Conservation (phyloP, 148 eudicot genomes). For the Dysphania ambrosioides region DNA sequence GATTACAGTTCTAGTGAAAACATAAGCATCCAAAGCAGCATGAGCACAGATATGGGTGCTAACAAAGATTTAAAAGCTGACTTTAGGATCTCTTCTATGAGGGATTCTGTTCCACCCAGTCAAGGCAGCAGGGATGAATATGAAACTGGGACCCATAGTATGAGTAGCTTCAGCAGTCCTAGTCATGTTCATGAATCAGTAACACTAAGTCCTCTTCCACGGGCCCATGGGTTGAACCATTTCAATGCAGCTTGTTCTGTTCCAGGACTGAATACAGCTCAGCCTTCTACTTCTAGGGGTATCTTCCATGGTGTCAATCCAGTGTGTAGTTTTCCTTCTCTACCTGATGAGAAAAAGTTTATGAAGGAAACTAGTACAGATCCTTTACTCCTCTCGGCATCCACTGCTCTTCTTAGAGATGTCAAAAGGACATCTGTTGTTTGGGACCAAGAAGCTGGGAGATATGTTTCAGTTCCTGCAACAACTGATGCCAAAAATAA, state of each 20-base stretch:
- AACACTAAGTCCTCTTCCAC: constrained; percentile 78
- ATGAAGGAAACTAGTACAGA: constrained; percentile 47
- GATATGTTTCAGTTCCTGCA: constrained; percentile 78
- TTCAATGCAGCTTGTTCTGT: constrained; percentile 26
- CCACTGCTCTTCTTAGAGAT: constrained; percentile 60
- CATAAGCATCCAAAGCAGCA: constrained; percentile 74
- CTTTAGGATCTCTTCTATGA: constrained; percentile 36
- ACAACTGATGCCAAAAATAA: constrained; percentile 52
- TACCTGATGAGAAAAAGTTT: constrained; percentile 47
- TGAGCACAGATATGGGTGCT: constrained; percentile 63
- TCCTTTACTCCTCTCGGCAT: constrained; percentile 42
- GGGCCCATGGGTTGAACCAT: constrained; percentile 41
- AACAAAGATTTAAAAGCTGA: constrained; percentile 52
- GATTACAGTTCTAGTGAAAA: constrained; percentile 81
- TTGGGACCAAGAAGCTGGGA: constrained; percentile 97
- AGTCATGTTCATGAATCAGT: constrained; percentile 80
- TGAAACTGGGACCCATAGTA: constrained; percentile 81
- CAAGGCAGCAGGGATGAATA: constrained; percentile 88
- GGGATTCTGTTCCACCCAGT: constrained; percentile 63
- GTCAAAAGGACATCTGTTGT: constrained; percentile 75
- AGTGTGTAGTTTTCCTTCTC: constrained; percentile 29
- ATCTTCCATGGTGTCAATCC: constrained; percentile 22
- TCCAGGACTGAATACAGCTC: constrained; percentile 33
- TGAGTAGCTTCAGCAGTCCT: constrained; percentile 90
- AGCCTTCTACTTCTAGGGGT: constrained; percentile 34